Evolutionary conservation across 306 rosid species (phyloP).

Genomic region (Potentilla sterilis): DNA sequence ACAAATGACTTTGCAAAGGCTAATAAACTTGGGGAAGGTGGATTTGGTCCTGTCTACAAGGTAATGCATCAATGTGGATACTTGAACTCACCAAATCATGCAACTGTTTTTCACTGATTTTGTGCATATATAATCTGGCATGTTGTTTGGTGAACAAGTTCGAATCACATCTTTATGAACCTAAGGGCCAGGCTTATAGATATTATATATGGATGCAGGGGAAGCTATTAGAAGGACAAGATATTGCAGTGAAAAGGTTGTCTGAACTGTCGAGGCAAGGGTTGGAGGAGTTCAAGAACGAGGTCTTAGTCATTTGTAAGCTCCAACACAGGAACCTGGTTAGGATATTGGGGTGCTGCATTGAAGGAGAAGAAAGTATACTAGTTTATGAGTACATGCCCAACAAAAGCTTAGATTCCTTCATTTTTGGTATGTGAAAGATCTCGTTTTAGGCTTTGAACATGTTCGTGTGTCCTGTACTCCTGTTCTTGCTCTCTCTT

Average conservation of each 20-base stretch:
- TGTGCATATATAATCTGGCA: background rate
- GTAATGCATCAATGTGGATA: background rate
- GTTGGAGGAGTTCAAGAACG: conserved; percentile 20
- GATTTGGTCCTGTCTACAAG: conserved; percentile 23
- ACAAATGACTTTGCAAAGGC: conserved; percentile 18
- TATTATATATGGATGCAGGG: background rate
- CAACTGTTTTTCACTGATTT: background rate
- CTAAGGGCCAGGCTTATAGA: background rate
- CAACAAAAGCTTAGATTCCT: conserved; percentile 24
- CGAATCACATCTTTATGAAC: background rate
- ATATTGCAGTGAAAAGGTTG: conserved; percentile 17
- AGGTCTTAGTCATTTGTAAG: conserved; percentile 18
- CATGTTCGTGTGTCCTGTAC: background rate
- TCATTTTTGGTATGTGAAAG: conserved; percentile 3
- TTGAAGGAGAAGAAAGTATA: conserved; percentile 18
- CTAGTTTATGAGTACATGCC: conserved; percentile 23
- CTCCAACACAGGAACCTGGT: conserved; percentile 24
- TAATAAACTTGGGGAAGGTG: conserved; percentile 18
- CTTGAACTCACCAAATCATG: background rate
- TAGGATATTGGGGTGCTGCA: conserved; percentile 22
- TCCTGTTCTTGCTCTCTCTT: background rate
- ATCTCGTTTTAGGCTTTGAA: background rate
- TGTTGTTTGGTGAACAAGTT: background rate
- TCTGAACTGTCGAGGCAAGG: conserved; percentile 22
- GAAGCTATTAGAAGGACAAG: conserved; percentile 15